These are phyloP conservation scores for Wallacemonas sp. DNA, from an alignment of 208 protist species.

Conservation along the genomic window DNA sequence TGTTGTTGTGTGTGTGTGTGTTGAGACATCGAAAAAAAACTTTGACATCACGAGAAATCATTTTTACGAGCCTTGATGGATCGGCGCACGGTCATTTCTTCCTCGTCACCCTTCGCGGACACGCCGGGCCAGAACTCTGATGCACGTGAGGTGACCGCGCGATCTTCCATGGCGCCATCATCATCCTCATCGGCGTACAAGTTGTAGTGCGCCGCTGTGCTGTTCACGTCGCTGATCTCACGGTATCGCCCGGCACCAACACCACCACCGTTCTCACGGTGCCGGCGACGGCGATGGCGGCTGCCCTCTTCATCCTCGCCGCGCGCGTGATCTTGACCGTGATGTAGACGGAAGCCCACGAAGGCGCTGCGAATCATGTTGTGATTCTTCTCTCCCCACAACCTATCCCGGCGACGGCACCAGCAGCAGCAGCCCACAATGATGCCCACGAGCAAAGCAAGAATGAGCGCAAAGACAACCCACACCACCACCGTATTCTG, in stretches of 20 bases:
- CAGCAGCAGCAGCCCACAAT: slow-evolving; percentile 18
- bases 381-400: slow-evolving; percentile 6
- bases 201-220: slow-evolving; percentile 1
- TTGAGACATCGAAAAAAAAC: no score
- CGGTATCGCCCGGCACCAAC: background rate
- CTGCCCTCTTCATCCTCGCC: no score
- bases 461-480: slow-evolving; percentile 11
- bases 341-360: slow-evolving; percentile 1
- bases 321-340: background rate
- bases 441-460: slow-evolving; percentile 9
- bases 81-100: no score
- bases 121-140: slow-evolving; percentile 9
- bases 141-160: background rate
- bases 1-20: background rate
- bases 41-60: no score
- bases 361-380: slow-evolving; percentile 13
- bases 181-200: slow-evolving; percentile 1
- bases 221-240: background rate
- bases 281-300: background rate
- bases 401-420: background rate
- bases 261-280: background rate
- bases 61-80: no score
- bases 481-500: slow-evolving; percentile 16
- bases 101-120: background rate
- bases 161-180: background rate